Conservation (phyloP, 225 moss, liverwort and hornwort species). For the Polytrichum commune region DNA sequence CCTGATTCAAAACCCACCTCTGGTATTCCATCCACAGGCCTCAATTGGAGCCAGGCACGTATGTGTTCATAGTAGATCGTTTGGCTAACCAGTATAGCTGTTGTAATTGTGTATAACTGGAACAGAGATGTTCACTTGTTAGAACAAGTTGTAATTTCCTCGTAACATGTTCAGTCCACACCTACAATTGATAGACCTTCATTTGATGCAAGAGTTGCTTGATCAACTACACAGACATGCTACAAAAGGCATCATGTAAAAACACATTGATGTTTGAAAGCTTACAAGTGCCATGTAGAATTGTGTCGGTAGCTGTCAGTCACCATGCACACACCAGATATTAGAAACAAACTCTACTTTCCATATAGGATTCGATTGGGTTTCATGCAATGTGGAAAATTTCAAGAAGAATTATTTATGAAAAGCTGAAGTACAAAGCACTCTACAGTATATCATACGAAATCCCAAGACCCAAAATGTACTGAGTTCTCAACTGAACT, state of each 20-base stretch:
- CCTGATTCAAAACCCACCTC: constrained; percentile 18
- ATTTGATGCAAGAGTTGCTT: too few species aligned
- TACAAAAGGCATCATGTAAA: too few species aligned
- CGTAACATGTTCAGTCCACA: too few species aligned
- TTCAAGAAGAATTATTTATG: too few species aligned
- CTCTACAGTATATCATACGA: too few species aligned
- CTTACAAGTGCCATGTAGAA: constrained; percentile 88
- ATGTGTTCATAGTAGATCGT: constrained; percentile 67
- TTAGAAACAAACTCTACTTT: neutral
- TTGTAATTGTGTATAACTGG: constrained; percentile 87
- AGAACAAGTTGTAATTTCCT: too few species aligned
- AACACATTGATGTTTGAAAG: neutral
- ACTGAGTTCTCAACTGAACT: neutral
- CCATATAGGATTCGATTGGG: too few species aligned
- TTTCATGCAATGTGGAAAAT: too few species aligned
- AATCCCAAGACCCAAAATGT: too few species aligned
- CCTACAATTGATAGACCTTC: too few species aligned
- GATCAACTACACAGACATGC: too few species aligned
- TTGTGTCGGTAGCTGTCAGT: constrained; percentile 74
- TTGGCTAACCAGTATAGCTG: constrained; percentile 66
- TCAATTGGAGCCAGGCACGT: constrained; percentile 11
- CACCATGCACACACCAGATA: neutral
- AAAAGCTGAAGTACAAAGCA: too few species aligned
- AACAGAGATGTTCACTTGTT: neutral
- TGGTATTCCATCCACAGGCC: constrained; percentile 18